A percentile compares a stretch with the other conserved stretches of the same genome.
phyloP scores from a whole-genome alignment of 176 grass and related monocot genomes.

The Metroxylon sagu region DNA sequence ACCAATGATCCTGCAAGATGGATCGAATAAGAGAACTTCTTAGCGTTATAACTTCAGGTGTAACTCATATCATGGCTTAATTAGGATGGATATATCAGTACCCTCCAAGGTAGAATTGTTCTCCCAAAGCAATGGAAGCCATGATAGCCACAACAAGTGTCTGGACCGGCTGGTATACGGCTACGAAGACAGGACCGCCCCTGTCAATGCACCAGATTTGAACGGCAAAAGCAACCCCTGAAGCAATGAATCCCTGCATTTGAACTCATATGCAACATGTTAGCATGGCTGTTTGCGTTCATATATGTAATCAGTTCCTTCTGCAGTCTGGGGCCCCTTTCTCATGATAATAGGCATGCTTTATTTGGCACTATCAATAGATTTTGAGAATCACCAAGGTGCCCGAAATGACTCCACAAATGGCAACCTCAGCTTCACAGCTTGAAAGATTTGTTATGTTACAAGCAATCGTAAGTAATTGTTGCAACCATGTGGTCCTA shows the following conservation, averaged over 20 bases:
- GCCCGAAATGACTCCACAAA: no score
- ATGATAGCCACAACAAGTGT: conserved; percentile 90
- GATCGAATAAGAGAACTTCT: not conserved
- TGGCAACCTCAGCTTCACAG: no score
- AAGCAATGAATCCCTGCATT: conserved; percentile 88
- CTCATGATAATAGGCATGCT: no score
- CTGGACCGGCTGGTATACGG: conserved; percentile 96
- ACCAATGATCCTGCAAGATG: conserved; percentile 53
- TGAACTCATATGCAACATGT: not conserved
- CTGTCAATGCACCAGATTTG: conserved; percentile 99
- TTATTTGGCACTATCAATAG: no score
- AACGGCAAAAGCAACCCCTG: conserved; percentile 87
- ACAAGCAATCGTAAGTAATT: not conserved
- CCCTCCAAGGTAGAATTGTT: conserved; percentile 90
- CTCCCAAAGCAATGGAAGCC: conserved; percentile 68
- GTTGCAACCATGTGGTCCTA: not conserved
- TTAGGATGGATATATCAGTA: not conserved
- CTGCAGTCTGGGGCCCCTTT: no score
- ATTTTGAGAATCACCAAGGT: no score
- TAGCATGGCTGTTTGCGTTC: no score
- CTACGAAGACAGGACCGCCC: conserved; percentile 88
- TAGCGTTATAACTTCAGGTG: no score
- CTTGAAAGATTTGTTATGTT: not conserved
- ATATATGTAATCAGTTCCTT: no score
- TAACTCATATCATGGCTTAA: no score